Percentiles rank a stretch among this genome's conserved stretches.
These are phyloP conservation scores for Rosa rugosa DNA, from an alignment of 306 rosid genomes.

Conservation along the genomic window DNA sequence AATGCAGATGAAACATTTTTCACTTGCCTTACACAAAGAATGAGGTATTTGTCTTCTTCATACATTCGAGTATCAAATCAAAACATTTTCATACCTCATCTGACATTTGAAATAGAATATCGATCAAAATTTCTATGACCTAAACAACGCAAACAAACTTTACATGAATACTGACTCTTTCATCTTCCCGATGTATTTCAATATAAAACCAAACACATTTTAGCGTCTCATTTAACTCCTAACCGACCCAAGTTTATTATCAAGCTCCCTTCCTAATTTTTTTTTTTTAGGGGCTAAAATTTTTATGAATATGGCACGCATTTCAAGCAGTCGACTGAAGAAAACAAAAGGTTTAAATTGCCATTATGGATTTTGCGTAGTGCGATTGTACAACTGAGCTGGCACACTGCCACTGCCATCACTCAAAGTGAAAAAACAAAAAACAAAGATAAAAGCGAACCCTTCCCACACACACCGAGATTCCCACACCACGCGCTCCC, in stretches of 20 bases:
- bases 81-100: no score
- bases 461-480: background rate
- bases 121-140: no score
- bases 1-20: background rate
- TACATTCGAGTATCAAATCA: no score
- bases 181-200: no score
- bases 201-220: background rate
- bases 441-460: slow-evolving; percentile 19
- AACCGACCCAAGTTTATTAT: no score
- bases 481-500: background rate
- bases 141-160: no score
- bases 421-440: slow-evolving; percentile 15
- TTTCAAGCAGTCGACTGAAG: background rate
- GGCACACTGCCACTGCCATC: slow-evolving; percentile 39
- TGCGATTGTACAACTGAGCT: slow-evolving; percentile 44
- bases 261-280: no score
- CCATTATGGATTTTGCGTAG: slow-evolving; percentile 10
- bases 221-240: background rate
- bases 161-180: no score
- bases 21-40: no score
- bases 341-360: background rate
- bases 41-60: no score
- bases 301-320: background rate
- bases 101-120: no score
- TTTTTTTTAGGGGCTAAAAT: background rate